phyloP scores from a whole-genome alignment of 1,139 yeast genomes.

The Blastobotrys persicus region DNA sequence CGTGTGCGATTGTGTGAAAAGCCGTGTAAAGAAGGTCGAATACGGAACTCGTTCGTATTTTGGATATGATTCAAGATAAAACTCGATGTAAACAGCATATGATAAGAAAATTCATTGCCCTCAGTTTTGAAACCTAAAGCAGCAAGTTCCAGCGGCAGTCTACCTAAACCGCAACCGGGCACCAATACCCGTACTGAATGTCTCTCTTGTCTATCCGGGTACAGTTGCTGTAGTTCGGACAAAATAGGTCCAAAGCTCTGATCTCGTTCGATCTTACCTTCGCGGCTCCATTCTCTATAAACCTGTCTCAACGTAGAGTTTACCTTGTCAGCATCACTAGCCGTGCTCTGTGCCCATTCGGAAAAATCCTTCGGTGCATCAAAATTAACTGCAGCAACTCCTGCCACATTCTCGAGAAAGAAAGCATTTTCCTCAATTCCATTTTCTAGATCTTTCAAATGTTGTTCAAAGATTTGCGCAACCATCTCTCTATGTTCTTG shows the following conservation, averaged over 20 bases:
- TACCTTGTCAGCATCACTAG: constrained; percentile 58
- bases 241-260: constrained; percentile 48
- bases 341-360: constrained; percentile 48
- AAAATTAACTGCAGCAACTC: constrained; percentile 52
- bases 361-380: constrained; percentile 46
- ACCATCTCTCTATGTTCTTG: constrained; percentile 21
- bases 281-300: constrained; percentile 72
- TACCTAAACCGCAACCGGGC: constrained; percentile 84
- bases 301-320: constrained; percentile 61
- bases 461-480: constrained; percentile 27
- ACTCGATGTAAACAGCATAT: constrained; percentile 70
- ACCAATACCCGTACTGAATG: constrained; percentile 50
- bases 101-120: constrained; percentile 82
- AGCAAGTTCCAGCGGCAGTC: constrained; percentile 73
- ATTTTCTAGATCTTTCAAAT: constrained; percentile 45
- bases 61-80: constrained; percentile 56
- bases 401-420: constrained; percentile 48
- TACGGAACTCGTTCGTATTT: constrained; percentile 56
- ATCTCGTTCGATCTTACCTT: constrained; percentile 55
- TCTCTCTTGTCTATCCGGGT: constrained; percentile 39
- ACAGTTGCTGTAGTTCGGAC: constrained; percentile 43
- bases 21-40: constrained; percentile 69
- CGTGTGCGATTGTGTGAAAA: constrained; percentile 63
- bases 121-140: constrained; percentile 67
- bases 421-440: constrained; percentile 51